Conservation (phyloP, 176 grass and related monocot genomes). For the Triticum dicoccoides region DNA sequence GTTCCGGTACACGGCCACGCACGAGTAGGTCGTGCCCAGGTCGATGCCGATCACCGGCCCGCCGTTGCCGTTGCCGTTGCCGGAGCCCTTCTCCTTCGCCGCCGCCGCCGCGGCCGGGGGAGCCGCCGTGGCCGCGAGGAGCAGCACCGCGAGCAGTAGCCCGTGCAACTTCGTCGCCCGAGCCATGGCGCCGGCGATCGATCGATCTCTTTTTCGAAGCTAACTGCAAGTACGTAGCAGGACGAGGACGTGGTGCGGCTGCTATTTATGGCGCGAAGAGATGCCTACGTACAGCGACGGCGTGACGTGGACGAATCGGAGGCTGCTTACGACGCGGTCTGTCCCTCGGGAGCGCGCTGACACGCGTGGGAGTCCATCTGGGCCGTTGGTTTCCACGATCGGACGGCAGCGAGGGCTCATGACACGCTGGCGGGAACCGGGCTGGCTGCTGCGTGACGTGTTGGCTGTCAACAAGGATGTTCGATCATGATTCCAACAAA, state of each 20-base stretch:
- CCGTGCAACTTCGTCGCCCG: neutral
- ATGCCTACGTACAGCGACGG: neutral
- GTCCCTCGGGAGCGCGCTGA: neutral
- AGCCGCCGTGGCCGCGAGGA: conserved; percentile 1
- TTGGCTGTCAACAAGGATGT: neutral
- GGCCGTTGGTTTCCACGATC: neutral
- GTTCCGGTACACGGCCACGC: conserved; percentile 77
- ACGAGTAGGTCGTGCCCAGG: conserved; percentile 85
- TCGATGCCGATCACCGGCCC: conserved; percentile 84
- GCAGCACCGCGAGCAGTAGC: neutral
- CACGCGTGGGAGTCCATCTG: neutral
- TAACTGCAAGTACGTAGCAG: neutral
- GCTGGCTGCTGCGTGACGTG: neutral
- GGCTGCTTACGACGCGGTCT: neutral
- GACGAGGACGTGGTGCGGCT: neutral
- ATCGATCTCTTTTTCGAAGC: neutral
- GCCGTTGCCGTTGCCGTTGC: neutral
- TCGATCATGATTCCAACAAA: too few species aligned
- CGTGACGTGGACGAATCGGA: neutral
- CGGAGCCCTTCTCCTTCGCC: neutral
- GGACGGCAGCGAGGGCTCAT: neutral
- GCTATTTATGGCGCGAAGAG: neutral
- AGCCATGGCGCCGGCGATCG: neutral
- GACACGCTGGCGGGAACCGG: neutral
- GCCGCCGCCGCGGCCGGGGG: neutral